Conservation (phyloP, 164 flowering plant genomes). For the Houttuynia cordata region DNA sequence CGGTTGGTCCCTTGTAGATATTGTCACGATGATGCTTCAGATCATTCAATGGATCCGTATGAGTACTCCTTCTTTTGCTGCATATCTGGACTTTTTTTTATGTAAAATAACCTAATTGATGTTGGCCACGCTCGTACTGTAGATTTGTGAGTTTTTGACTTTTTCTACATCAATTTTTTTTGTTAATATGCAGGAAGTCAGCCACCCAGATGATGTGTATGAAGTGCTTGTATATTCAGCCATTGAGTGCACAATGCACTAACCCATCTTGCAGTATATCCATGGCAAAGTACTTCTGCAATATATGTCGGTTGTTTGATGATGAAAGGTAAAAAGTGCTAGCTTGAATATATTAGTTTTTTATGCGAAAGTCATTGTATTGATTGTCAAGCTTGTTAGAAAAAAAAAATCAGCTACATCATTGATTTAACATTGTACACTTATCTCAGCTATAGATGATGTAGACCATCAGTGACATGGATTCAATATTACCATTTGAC, state of each 20-base stretch:
- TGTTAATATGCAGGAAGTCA: constrained; percentile 39
- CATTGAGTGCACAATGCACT: constrained; percentile 47
- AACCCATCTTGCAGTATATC: constrained; percentile 42
- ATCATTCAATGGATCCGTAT: constrained; percentile 68
- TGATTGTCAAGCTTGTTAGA: background rate
- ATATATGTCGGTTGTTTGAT: constrained; percentile 74
- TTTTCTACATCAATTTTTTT: constrained; percentile 1
- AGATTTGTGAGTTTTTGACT: background rate
- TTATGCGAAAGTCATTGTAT: background rate
- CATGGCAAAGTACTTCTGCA: constrained; percentile 84
- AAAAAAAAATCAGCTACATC: background rate
- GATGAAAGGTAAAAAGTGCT: constrained; percentile 51
- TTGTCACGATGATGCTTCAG: constrained; percentile 76
- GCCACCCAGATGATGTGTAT: constrained; percentile 88
- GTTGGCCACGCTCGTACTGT: too few relatives aligned
- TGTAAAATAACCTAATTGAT: too few relatives aligned
- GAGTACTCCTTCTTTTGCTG: background rate
- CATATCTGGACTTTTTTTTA: too few relatives aligned
- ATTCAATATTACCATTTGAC: too few relatives aligned
- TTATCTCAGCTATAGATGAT: background rate
- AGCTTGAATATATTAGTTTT: background rate
- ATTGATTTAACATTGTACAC: background rate
- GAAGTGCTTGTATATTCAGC: constrained; percentile 79
- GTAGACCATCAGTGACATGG: too few relatives aligned
- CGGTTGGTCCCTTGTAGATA: constrained; percentile 60